Percentiles rank a stretch among this genome's conserved stretches.
These are phyloP conservation scores for Pelargonium myrrhifolium DNA, from an alignment of 441 rosid species.

Conservation along the genomic window DNA sequence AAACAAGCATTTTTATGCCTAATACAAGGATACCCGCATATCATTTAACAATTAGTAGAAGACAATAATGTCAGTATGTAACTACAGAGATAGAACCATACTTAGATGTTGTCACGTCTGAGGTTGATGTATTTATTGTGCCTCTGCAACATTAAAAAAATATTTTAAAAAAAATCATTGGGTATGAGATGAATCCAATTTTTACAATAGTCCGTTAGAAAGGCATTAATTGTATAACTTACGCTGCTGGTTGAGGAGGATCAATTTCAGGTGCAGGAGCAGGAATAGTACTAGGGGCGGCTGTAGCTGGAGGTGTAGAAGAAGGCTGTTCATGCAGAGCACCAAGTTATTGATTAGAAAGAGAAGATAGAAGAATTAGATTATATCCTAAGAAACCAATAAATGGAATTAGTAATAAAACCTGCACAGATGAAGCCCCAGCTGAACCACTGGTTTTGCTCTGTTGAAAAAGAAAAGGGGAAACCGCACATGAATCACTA, in stretches of 20 bases:
- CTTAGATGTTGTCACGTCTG: constrained; percentile 34
- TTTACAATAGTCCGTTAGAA: constrained; percentile 7
- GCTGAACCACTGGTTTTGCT: constrained; percentile 60
- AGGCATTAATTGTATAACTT: constrained; percentile 19
- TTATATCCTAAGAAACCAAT: constrained; percentile 7
- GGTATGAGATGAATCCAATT: background rate
- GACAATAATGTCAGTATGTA: background rate
- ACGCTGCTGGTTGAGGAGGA: constrained; percentile 42
- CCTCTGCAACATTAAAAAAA: constrained; percentile 33
- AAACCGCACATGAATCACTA: background rate
- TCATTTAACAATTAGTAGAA: constrained; percentile 1
- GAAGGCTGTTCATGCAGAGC: constrained; percentile 40
- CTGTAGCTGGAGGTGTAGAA: constrained; percentile 37
- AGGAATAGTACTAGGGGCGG: constrained; percentile 29
- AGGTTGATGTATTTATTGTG: constrained; percentile 29
- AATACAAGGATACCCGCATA: background rate
- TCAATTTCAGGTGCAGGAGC: constrained; percentile 13
- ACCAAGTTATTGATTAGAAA: background rate
- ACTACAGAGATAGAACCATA: constrained; percentile 23
- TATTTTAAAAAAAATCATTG: constrained; percentile 2
- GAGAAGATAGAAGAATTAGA: background rate
- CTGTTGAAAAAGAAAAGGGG: constrained; percentile 27
- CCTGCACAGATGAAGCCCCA: constrained; percentile 64
- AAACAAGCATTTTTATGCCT: background rate
- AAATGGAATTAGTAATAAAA: constrained; percentile 18